Evolutionary conservation across 2,329 filamentous ascomycete genomes (phyloP).

Genomic region (Botrytis porri): DNA sequence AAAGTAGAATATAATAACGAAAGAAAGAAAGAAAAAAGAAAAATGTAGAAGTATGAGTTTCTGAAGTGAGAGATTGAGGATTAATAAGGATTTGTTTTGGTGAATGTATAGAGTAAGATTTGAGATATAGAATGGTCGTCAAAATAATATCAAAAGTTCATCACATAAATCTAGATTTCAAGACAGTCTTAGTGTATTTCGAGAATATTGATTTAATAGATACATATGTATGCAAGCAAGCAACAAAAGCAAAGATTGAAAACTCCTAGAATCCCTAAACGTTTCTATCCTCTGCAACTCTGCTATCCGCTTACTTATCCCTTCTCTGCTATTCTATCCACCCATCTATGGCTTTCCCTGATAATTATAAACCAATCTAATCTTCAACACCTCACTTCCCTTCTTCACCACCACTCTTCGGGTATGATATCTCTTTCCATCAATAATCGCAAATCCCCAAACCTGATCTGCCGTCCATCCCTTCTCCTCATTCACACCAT

Average conservation of each 20-base stretch:
- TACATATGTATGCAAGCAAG: background rate
- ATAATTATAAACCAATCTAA: constrained; percentile 45
- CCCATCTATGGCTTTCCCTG: constrained; percentile 29
- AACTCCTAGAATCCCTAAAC: background rate
- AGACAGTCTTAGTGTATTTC: no score
- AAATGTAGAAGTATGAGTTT: no score
- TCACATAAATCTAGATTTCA: background rate
- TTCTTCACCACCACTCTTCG: constrained; percentile 43
- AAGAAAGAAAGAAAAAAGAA: no score
- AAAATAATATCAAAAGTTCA: background rate
- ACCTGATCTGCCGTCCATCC: constrained; percentile 56
- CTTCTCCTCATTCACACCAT: constrained; percentile 46
- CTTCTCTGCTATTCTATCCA: background rate
- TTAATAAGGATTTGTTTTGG: no score
- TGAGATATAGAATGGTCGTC: background rate
- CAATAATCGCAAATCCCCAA: constrained; percentile 46
- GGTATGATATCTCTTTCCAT: constrained; percentile 42
- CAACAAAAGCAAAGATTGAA: background rate
- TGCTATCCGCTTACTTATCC: background rate
- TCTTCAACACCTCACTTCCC: constrained; percentile 40
- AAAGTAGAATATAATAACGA: no score
- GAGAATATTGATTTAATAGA: background rate
- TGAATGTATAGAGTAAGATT: background rate
- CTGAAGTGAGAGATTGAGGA: background rate
- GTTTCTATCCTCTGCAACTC: background rate